Evolutionary conservation across 2,329 filamentous ascomycete genomes (phyloP).

Genomic region (Sarocladiaceae sp.): DNA sequence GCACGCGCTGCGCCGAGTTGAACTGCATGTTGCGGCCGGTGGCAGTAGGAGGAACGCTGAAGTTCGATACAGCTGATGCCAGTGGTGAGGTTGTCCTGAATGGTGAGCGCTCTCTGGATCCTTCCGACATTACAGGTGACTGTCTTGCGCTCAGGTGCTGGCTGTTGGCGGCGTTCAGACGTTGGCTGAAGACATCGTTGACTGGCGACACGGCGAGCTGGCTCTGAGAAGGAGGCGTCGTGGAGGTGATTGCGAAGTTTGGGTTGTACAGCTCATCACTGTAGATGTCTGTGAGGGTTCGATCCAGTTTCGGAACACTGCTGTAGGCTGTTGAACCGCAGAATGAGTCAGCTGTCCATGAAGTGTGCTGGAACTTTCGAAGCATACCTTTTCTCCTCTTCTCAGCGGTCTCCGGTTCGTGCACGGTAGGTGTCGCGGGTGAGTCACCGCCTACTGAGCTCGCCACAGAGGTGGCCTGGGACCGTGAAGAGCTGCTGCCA

Average conservation of each 20-base stretch:
- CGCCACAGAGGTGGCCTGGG: slow-evolving; percentile 50
- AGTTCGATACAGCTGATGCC: slow-evolving; percentile 42
- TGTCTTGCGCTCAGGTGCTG: slow-evolving; percentile 58
- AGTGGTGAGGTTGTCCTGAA: slow-evolving; percentile 68
- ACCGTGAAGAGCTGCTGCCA: slow-evolving; percentile 29
- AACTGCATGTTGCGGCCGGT: slow-evolving; percentile 22
- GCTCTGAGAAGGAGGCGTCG: slow-evolving; percentile 40
- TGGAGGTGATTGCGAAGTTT: slow-evolving; percentile 52
- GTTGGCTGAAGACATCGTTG: slow-evolving; percentile 64
- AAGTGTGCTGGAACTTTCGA: slow-evolving; percentile 1
- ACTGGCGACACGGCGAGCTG: slow-evolving; percentile 37
- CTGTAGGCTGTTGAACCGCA: slow-evolving; percentile 25
- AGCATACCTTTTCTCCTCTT: slow-evolving; percentile 50
- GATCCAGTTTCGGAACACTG: slow-evolving; percentile 67
- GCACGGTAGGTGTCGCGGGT: slow-evolving; percentile 48
- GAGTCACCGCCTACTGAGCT: slow-evolving; percentile 53
- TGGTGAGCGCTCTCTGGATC: slow-evolving; percentile 56
- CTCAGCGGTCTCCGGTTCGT: slow-evolving; percentile 42
- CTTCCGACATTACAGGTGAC: slow-evolving; percentile 48
- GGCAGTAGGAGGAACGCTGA: slow-evolving; percentile 19
- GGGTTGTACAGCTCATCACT: slow-evolving; percentile 81
- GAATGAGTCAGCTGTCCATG: not conserved
- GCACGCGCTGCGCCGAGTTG: slow-evolving; percentile 50
- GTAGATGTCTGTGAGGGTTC: slow-evolving; percentile 81
- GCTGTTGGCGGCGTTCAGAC: slow-evolving; percentile 72